A percentile compares a stretch with the other conserved stretches of the same genome.
These are phyloP conservation scores for Debaryomyces udenii DNA, from an alignment of 1,139 yeast genomes.

Conservation along the genomic window DNA sequence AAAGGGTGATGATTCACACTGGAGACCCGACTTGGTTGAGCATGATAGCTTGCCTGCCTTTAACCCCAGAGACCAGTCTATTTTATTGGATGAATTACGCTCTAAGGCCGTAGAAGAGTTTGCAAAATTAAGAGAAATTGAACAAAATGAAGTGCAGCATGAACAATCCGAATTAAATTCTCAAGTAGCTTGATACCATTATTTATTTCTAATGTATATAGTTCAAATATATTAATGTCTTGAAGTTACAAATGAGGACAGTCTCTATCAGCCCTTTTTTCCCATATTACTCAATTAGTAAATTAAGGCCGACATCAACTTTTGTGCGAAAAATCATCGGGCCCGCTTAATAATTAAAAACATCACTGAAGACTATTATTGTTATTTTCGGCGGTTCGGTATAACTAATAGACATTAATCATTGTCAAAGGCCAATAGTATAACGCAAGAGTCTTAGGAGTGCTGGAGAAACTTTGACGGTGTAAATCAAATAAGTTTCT, in stretches of 20 bases:
- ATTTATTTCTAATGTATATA: constrained; percentile 5
- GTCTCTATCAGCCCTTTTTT: too few relatives aligned
- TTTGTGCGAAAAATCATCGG: constrained; percentile 4
- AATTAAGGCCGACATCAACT: constrained; percentile 2
- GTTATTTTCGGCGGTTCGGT: not conserved
- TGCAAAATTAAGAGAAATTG: constrained; percentile 23
- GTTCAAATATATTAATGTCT: not conserved
- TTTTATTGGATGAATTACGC: constrained; percentile 61
- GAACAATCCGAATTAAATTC: constrained; percentile 2
- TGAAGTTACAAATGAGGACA: too few relatives aligned
- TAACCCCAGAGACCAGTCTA: constrained; percentile 67
- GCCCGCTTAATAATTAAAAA: constrained; percentile 2
- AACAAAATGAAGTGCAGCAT: not conserved
- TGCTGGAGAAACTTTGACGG: not conserved
- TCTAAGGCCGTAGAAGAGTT: constrained; percentile 43
- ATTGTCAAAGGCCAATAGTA: too few relatives aligned
- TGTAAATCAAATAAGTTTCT: too few relatives aligned
- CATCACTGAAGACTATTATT: not conserved
- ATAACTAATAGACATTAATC: too few relatives aligned
- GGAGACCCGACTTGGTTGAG: constrained; percentile 59
- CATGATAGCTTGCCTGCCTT: constrained; percentile 63
- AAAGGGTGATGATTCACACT: constrained; percentile 70
- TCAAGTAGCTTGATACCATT: constrained; percentile 3
- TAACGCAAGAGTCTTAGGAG: not conserved
- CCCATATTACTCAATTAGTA: constrained; percentile 2